Percentiles rank a stretch among this genome's conserved stretches.
These are phyloP conservation scores for Colletotrichum lupini DNA, from an alignment of 2,329 filamentous ascomycete species.

Conservation along the genomic window DNA sequence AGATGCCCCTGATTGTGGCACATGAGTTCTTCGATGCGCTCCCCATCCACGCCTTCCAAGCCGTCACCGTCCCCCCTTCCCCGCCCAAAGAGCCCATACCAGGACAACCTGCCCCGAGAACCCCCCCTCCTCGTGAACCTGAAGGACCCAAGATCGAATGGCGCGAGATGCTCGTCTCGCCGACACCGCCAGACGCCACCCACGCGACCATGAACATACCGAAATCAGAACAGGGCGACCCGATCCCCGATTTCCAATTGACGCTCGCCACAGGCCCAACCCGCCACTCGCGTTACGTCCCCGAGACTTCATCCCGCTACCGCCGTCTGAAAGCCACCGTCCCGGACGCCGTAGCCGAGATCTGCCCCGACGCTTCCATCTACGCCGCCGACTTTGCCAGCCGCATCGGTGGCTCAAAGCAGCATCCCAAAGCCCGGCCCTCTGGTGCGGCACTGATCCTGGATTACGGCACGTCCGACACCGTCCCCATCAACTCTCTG, in stretches of 20 bases:
- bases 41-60: conserved; percentile 94
- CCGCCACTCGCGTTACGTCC: conserved; percentile 86
- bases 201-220: conserved; percentile 66
- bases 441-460: conserved; percentile 93
- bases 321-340: conserved; percentile 72
- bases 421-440: conserved; percentile 67
- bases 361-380: conserved; percentile 87
- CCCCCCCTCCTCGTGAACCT: conserved; percentile 56
- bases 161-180: conserved; percentile 84
- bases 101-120: conserved; percentile 47
- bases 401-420: conserved; percentile 79
- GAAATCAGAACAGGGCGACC: conserved; percentile 59
- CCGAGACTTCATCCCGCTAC: conserved; percentile 84
- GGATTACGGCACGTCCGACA: conserved; percentile 87
- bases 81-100: conserved; percentile 24
- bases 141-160: conserved; percentile 67
- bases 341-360: conserved; percentile 81
- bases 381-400: conserved; percentile 85
- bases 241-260: conserved; percentile 86
- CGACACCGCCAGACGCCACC: conserved; percentile 66
- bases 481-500: conserved; percentile 87
- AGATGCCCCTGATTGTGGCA: conserved; percentile 91
- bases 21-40: conserved; percentile 99
- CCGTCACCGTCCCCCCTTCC: conserved; percentile 59
- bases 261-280: conserved; percentile 80